Evolutionary conservation across 768 basidiomycete species (phyloP).

Genomic region (Sistotremastrum niveocremeum): DNA sequence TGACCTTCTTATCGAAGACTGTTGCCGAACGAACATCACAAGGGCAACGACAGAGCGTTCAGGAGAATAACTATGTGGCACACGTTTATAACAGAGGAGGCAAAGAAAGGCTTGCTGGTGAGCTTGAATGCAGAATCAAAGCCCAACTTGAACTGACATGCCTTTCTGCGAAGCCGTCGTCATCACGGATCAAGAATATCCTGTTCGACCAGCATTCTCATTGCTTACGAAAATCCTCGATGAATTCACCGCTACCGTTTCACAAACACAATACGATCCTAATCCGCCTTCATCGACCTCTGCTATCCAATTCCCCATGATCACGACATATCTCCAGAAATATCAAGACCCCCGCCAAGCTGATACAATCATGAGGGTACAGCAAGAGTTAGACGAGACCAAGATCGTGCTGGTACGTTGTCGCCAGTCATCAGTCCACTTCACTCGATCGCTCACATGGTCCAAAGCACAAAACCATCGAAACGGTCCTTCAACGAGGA

Average conservation of each 20-base stretch:
- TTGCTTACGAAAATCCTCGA: conserved; percentile 87
- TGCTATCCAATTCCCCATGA: conserved; percentile 63
- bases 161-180: conserved; percentile 50
- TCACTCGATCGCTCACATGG: neutral
- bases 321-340: conserved; percentile 67
- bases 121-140: conserved; percentile 11
- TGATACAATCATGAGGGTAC: conserved; percentile 96
- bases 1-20: conserved; percentile 89
- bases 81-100: conserved; percentile 89
- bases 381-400: conserved; percentile 96
- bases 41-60: conserved; percentile 85
- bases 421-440: no score
- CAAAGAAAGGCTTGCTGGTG: conserved; percentile 75
- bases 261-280: conserved; percentile 41
- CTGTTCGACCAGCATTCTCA: conserved; percentile 92
- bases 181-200: conserved; percentile 92
- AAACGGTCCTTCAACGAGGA: conserved; percentile 88
- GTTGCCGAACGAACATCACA: conserved; percentile 77
- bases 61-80: conserved; percentile 86
- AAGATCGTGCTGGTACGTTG: conserved; percentile 86
- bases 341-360: conserved; percentile 97
- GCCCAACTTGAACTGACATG: neutral
- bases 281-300: conserved; percentile 31
- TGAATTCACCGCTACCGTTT: conserved; percentile 75
- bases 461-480: conserved; percentile 93